Percentiles rank a stretch among this genome's conserved stretches.
Conservation (phyloP, 257 asterid genomes). For the Ophiorrhiza pumila region DNA sequence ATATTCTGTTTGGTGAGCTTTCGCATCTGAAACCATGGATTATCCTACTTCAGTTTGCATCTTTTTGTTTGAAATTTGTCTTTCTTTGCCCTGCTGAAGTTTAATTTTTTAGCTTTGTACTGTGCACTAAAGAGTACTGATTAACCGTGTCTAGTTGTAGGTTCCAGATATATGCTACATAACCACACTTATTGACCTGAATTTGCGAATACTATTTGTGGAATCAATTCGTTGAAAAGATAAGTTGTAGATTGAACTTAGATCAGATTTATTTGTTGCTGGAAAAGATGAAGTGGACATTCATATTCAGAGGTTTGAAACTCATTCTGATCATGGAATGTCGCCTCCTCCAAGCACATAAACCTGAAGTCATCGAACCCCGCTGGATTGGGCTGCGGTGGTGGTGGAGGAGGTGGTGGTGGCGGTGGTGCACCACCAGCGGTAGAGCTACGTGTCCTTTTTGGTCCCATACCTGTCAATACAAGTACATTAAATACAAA, state of each 20-base stretch:
- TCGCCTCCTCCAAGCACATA: too few species aligned
- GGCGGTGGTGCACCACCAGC: too few species aligned
- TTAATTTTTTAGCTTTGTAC: neutral
- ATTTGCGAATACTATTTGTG: slow-evolving; percentile 62
- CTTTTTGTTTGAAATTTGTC: neutral
- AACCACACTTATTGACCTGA: slow-evolving; percentile 66
- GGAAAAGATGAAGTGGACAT: slow-evolving; percentile 56
- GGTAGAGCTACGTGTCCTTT: too few species aligned
- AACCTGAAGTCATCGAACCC: too few species aligned
- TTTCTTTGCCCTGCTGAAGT: neutral
- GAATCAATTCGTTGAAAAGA: slow-evolving; percentile 79
- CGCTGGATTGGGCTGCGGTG: too few species aligned
- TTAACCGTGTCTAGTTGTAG: slow-evolving; percentile 32
- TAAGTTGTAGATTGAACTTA: slow-evolving; percentile 62
- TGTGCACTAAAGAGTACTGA: neutral
- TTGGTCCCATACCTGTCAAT: too few species aligned
- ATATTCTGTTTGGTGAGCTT: neutral
- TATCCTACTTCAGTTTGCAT: neutral
- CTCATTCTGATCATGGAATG: too few species aligned
- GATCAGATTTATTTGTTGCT: slow-evolving; percentile 32
- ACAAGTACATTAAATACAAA: too few species aligned
- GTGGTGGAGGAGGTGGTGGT: too few species aligned
- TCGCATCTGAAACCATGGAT: neutral
- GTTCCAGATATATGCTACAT: slow-evolving; percentile 84
- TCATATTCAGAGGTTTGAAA: slow-evolving; percentile 56